Evolutionary conservation across 75 land plant genomes (phyloP).

Genomic region (Picea glauca): DNA sequence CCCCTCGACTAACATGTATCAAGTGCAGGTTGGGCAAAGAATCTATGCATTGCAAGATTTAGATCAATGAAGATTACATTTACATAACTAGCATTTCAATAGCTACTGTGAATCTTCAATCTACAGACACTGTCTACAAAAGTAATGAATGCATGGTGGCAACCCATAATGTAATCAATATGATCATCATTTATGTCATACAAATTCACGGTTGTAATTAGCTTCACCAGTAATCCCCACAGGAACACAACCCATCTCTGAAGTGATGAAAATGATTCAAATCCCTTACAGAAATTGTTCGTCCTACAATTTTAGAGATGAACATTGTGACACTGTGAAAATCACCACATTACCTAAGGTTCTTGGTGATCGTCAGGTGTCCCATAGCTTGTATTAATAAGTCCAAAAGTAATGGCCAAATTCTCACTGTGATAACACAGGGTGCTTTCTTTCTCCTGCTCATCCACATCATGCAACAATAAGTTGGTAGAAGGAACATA

Average conservation of each 20-base stretch:
- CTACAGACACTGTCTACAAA: too few species aligned
- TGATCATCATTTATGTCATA: too few species aligned
- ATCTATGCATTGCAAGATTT: too few species aligned
- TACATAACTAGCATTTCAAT: too few species aligned
- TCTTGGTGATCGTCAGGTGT: neutral
- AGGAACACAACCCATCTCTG: neutral
- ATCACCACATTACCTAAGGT: neutral
- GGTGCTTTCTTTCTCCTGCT: neutral
- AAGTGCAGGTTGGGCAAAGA: too few species aligned
- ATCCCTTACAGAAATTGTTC: neutral
- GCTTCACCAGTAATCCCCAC: neutral
- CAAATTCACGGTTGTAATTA: neutral
- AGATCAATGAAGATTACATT: too few species aligned
- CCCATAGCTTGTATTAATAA: neutral
- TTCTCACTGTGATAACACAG: constrained; percentile 3
- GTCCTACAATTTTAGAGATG: neutral
- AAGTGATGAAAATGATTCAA: neutral
- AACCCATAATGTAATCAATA: too few species aligned
- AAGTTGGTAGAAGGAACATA: neutral
- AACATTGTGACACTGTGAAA: neutral
- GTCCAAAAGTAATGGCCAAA: neutral
- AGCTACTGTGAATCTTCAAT: too few species aligned
- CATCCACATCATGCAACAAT: neutral
- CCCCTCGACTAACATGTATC: too few species aligned
- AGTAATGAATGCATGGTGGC: too few species aligned